Base-by-base conservation (phyloP, 1,139 yeast genomes). In the Protomyces lactucae-debilis region DNA sequence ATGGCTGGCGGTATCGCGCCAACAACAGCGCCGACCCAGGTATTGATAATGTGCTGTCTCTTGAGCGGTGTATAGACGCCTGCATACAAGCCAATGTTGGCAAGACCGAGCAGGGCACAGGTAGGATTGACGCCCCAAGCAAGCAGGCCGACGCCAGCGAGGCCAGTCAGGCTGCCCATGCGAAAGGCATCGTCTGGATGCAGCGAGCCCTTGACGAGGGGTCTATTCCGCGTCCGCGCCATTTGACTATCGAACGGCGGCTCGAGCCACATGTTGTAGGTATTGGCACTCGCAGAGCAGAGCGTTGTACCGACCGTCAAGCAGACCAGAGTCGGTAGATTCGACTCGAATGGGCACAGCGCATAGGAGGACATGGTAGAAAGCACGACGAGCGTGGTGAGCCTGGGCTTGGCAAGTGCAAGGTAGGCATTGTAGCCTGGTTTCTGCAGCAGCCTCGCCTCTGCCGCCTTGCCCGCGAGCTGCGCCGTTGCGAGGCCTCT, bases 11-110 rank as follows among this genome's bases (percentile, higher is more conserved):
- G 99, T 52, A 93, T 88, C 0, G 98, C 98, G 3, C 99, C 99
- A 2, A 95, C 99, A 9, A 95, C 74, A 0, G 99, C 99, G 25
- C 99, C 99, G 0, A 93, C 95, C 99, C 99, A 93, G 0, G 99
- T 93, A 75, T 93, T 93, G 55, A 88, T 74, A 60, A 93, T 93
- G 21, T 90, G 85, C 68, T 80, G 83, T 64, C 99, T 81, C 73
- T 93, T 93, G 73, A 95, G 78, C 0, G 97, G 87, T 0, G 99
- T 93, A 76, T 93, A 93, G 0, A 87, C 76, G 87, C 98, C 92
- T 0, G 95, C 85, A 73, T 93, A 93, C 18, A 93, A 80, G 0
- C 83, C 83, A 60, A 95, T 89, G 73, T 93, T 93, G 9, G 84
- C 74, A 1, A 84, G 81, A 1, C 97, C 99, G 36, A 93, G 79